phyloP scores from a whole-genome alignment of 805 yeast species.

The Candida easanensis region DNA sequence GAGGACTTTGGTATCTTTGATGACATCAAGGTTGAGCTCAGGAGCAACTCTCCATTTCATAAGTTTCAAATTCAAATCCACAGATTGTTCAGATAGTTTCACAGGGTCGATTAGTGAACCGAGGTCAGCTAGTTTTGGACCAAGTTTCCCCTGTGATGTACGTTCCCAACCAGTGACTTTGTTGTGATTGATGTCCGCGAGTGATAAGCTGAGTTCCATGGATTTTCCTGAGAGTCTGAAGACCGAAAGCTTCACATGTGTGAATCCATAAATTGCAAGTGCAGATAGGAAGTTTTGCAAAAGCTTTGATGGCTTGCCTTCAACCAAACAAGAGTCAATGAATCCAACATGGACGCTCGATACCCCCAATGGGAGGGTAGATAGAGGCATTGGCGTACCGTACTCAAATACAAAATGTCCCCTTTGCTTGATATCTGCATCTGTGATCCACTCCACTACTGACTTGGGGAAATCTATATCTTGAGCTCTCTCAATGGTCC shows the following conservation, averaged over 20 bases:
- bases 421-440: conserved; percentile 16
- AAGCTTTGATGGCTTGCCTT: conserved; percentile 46
- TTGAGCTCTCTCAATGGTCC: conserved; percentile 33
- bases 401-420: conserved; percentile 30
- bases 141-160: conserved; percentile 64
- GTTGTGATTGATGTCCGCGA: conserved; percentile 12
- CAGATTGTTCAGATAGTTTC: conserved; percentile 85
- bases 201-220: conserved; percentile 27
- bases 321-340: conserved; percentile 37
- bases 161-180: conserved; percentile 89
- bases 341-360: conserved; percentile 31
- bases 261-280: conserved; percentile 35
- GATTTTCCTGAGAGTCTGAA: conserved; percentile 35
- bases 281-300: conserved; percentile 57
- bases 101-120: conserved; percentile 79
- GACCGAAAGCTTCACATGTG: conserved; percentile 36
- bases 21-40: conserved; percentile 61
- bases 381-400: conserved; percentile 14
- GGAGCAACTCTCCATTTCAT: conserved; percentile 98
- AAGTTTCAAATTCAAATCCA: conserved; percentile 81
- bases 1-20: conserved; percentile 61
- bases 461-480: conserved; percentile 10
- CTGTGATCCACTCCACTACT: conserved; percentile 15
- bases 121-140: conserved; percentile 81
- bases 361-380: conserved; percentile 14